Evolutionary conservation across 257 asterid genomes (phyloP).

Genomic region (Dorcoceras hygrometricum): DNA sequence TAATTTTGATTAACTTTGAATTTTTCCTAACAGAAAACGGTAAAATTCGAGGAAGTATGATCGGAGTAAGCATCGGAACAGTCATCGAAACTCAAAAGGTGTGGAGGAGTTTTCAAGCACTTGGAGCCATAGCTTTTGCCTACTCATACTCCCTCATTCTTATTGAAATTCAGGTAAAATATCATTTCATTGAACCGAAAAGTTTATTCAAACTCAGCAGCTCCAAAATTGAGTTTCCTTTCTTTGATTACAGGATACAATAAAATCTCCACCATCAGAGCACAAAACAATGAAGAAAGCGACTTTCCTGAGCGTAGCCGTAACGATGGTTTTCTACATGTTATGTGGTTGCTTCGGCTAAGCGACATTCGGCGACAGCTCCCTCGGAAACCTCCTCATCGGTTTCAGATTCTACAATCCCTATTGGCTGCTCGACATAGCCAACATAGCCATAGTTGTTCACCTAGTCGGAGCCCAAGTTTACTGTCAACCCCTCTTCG

Average conservation of each 20-base stretch:
- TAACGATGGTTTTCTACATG: constrained; percentile 35
- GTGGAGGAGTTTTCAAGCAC: constrained; percentile 76
- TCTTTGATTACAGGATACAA: constrained; percentile 22
- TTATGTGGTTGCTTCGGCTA: constrained; percentile 34
- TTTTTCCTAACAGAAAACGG: neutral
- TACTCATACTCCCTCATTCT: constrained; percentile 79
- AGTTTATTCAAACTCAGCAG: too few species aligned
- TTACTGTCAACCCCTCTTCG: constrained; percentile 34
- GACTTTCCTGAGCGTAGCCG: constrained; percentile 20
- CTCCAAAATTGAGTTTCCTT: too few species aligned
- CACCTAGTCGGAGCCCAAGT: constrained; percentile 41
- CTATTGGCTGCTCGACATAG: constrained; percentile 37
- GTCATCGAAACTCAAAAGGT: constrained; percentile 17
- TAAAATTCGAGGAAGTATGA: constrained; percentile 17
- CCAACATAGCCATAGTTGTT: constrained; percentile 34
- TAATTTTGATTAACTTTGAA: neutral
- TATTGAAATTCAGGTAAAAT: constrained; percentile 76
- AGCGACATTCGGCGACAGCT: too few species aligned
- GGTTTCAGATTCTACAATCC: constrained; percentile 44
- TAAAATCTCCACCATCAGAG: constrained; percentile 31
- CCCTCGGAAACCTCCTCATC: constrained; percentile 39
- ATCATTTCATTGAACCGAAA: too few species aligned
- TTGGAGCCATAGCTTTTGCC: constrained; percentile 85
- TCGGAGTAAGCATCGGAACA: constrained; percentile 6
- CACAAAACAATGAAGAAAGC: constrained; percentile 33